A percentile compares a stretch with the other conserved stretches of the same genome.
Conservation (phyloP, 169 alveolate species). For the Blepharisma undulans region DNA sequence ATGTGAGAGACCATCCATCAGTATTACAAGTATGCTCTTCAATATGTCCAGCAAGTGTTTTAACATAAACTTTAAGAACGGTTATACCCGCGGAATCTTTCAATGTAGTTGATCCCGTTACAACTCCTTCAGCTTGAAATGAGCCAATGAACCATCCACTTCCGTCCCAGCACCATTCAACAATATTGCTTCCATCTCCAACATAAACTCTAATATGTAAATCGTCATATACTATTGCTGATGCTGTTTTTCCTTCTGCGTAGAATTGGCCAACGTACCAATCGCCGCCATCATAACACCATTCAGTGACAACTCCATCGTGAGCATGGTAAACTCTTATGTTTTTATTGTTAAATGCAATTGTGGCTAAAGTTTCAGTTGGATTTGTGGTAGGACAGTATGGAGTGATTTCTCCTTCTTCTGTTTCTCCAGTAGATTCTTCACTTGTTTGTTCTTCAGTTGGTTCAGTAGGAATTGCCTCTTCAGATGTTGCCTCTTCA, state of each 20-base stretch:
- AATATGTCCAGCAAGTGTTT: neutral
- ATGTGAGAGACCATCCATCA: neutral
- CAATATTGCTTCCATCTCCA: neutral
- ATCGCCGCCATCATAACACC: neutral
- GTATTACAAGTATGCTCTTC: neutral
- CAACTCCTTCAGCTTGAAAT: neutral
- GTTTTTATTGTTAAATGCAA: neutral
- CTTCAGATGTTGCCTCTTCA: too few species aligned
- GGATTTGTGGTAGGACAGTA: neutral
- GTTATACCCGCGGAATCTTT: neutral
- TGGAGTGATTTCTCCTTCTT: neutral
- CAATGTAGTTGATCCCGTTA: neutral
- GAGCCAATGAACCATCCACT: neutral
- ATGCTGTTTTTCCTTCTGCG: neutral
- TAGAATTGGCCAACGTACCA: neutral
- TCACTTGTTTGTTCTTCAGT: too few species aligned
- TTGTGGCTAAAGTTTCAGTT: neutral
- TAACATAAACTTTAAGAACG: neutral
- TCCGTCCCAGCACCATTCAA: neutral
- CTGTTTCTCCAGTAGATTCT: neutral
- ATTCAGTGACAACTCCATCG: neutral
- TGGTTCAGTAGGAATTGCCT: too few species aligned
- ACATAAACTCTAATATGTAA: neutral
- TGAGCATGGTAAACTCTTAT: neutral
- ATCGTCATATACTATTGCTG: neutral